Evolutionary conservation across 208 protist genomes (phyloP).

Genomic region (Vickermania ingenoplastis): DNA sequence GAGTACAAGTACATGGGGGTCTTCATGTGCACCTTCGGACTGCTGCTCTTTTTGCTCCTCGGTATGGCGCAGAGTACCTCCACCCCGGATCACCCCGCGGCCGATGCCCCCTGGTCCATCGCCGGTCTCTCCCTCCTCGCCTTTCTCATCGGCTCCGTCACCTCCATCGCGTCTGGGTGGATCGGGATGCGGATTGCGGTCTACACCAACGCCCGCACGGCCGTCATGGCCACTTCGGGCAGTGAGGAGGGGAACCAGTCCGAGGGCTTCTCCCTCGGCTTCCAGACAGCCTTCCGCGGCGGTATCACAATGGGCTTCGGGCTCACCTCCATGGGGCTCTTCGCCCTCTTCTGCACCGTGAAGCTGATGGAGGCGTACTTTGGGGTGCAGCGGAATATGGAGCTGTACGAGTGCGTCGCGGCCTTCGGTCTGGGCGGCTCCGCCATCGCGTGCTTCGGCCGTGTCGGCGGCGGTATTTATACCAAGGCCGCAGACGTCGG

Average conservation of each 20-base stretch:
- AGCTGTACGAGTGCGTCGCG: constrained; percentile 81
- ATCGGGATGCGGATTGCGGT: constrained; percentile 89
- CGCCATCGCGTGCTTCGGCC: constrained; percentile 93
- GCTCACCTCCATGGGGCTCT: constrained; percentile 75
- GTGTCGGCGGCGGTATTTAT: constrained; percentile 94
- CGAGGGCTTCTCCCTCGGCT: constrained; percentile 41
- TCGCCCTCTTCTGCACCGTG: constrained; percentile 69
- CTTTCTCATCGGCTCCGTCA: constrained; percentile 65
- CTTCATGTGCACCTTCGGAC: constrained; percentile 66
- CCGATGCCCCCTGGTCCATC: constrained; percentile 37
- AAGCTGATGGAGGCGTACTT: constrained; percentile 59
- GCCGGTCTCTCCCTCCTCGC: constrained; percentile 53
- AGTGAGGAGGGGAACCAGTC: constrained; percentile 43
- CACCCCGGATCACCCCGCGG: constrained; percentile 15
- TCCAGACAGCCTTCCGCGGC: constrained; percentile 80
- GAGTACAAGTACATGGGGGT: constrained; percentile 85
- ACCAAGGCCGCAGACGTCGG: constrained; percentile 95
- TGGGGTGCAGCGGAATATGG: constrained; percentile 22
- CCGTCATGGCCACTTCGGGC: constrained; percentile 66
- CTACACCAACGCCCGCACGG: constrained; percentile 80
- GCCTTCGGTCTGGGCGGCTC: constrained; percentile 94
- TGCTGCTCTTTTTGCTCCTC: constrained; percentile 71
- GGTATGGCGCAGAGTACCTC: constrained; percentile 50
- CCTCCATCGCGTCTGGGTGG: constrained; percentile 72
- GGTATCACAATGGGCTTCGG: constrained; percentile 86